Evolutionary conservation across 352 stramenopile species (phyloP).

Genomic region (Phytophthora sp.): DNA sequence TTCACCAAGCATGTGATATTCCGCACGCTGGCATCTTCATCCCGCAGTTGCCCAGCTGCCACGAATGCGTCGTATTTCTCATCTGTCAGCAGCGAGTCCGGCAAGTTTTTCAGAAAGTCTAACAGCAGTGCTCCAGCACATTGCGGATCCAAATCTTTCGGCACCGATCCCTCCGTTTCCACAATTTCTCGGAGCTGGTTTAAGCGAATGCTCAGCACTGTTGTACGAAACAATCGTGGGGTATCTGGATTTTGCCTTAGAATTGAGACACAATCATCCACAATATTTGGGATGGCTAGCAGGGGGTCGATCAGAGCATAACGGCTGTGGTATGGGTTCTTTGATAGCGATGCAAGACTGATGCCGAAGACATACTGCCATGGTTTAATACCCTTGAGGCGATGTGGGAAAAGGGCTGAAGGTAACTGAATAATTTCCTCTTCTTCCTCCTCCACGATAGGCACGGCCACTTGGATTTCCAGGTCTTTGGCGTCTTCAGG

Average conservation of each 20-base stretch:
- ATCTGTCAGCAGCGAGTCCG: slow-evolving; percentile 73
- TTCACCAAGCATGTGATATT: slow-evolving; percentile 86
- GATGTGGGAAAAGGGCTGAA: slow-evolving; percentile 67
- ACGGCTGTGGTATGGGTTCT: slow-evolving; percentile 81
- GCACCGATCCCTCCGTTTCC: slow-evolving; percentile 66
- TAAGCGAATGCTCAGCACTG: slow-evolving; percentile 72
- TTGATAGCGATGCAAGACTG: slow-evolving; percentile 71
- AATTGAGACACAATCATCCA: slow-evolving; percentile 79
- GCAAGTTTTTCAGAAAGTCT: slow-evolving; percentile 82
- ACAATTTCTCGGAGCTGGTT: slow-evolving; percentile 79
- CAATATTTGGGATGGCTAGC: slow-evolving; percentile 77
- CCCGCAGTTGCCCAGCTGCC: slow-evolving; percentile 63
- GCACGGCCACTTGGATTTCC: slow-evolving; percentile 17
- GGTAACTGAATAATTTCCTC: slow-evolving; percentile 56
- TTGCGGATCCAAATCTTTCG: slow-evolving; percentile 65
- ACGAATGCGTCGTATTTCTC: slow-evolving; percentile 88
- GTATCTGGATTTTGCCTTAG: slow-evolving; percentile 64
- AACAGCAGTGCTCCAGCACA: slow-evolving; percentile 72
- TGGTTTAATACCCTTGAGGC: slow-evolving; percentile 78
- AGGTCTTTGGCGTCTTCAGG: slow-evolving; percentile 18
- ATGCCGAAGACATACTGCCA: slow-evolving; percentile 88
- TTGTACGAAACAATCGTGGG: slow-evolving; percentile 80
- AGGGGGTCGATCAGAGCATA: slow-evolving; percentile 81
- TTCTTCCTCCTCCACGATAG: slow-evolving; percentile 15
- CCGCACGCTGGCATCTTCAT: slow-evolving; percentile 77